phyloP scores from a whole-genome alignment of 257 asterid genomes.

The Avicennia marina region DNA sequence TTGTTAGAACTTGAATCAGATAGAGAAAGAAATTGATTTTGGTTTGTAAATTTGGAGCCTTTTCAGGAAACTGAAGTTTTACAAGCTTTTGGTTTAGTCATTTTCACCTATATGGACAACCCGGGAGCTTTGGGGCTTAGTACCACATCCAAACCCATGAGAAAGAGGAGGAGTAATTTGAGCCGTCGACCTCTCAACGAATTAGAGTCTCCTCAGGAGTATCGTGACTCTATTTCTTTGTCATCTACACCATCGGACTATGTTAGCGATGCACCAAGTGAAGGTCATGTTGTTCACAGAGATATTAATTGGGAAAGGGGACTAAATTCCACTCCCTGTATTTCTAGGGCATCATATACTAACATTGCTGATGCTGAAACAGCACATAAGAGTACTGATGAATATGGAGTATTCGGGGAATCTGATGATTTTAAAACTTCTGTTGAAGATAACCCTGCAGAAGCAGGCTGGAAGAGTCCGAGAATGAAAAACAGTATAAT shows the following conservation, averaged over 20 bases:
- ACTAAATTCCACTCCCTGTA: slow-evolving; percentile 11
- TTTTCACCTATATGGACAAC: slow-evolving; percentile 40
- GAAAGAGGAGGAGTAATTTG: slow-evolving; percentile 57
- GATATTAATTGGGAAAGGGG: slow-evolving; percentile 16
- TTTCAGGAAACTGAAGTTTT: slow-evolving; percentile 8
- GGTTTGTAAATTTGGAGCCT: not conserved
- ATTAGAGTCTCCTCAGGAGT: slow-evolving; percentile 38
- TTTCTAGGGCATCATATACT: slow-evolving; percentile 30
- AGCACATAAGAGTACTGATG: slow-evolving; percentile 24
- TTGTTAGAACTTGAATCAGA: not conserved
- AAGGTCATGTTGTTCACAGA: slow-evolving; percentile 28
- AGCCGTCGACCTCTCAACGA: slow-evolving; percentile 49
- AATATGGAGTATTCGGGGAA: slow-evolving; percentile 26
- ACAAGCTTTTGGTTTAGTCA: slow-evolving; percentile 6
- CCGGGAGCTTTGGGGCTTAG: slow-evolving; percentile 30
- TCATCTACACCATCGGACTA: slow-evolving; percentile 57
- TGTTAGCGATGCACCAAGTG: slow-evolving; percentile 48
- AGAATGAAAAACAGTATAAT: slow-evolving; percentile 16
- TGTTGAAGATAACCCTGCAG: slow-evolving; percentile 21
- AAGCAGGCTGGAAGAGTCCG: slow-evolving; percentile 22
- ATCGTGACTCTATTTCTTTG: slow-evolving; percentile 43
- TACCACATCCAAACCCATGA: slow-evolving; percentile 26
- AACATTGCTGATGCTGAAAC: slow-evolving; percentile 37
- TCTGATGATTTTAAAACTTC: slow-evolving; percentile 15
- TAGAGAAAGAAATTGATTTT: slow-evolving; percentile 11